A percentile compares a stretch with the other conserved stretches of the same genome.
Conservation (phyloP, 2,329 filamentous ascomycete genomes). For the Penicillium sp. region DNA sequence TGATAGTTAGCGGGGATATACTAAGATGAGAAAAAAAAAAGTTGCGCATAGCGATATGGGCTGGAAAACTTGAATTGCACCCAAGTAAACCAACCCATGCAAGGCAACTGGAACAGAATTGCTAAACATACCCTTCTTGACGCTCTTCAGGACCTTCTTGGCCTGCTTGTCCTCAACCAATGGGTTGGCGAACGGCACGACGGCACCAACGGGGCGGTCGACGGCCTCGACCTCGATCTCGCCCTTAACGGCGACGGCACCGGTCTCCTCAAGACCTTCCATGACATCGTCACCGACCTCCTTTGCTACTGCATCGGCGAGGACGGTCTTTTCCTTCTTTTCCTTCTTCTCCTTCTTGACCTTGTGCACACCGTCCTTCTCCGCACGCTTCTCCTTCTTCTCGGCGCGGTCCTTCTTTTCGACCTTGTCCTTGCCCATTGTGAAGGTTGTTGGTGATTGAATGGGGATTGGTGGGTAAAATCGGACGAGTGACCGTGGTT, state of each 20-base stretch:
- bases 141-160: constrained; percentile 55
- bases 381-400: constrained; percentile 48
- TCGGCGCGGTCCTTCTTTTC: constrained; percentile 50
- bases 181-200: constrained; percentile 54
- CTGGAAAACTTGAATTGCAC: neutral
- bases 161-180: constrained; percentile 53
- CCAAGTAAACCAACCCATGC: neutral
- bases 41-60: neutral
- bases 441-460: constrained; percentile 25
- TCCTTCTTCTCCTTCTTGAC: constrained; percentile 51
- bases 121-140: constrained; percentile 51
- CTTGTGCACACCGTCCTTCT: constrained; percentile 50
- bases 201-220: constrained; percentile 46
- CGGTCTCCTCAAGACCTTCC: constrained; percentile 37
- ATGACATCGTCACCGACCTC: constrained; percentile 40
- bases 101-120: neutral
- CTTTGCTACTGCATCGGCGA: constrained; percentile 44
- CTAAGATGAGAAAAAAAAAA: constrained; percentile 4
- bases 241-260: constrained; percentile 23
- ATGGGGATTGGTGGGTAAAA: constrained; percentile 13
- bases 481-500: constrained; percentile 18
- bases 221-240: constrained; percentile 30
- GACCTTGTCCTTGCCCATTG: constrained; percentile 49
- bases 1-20: constrained; percentile 20
- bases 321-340: constrained; percentile 44